Base-by-base conservation (phyloP, 2,329 filamentous ascomycete species). In the Monosporascus sp. region DNA sequence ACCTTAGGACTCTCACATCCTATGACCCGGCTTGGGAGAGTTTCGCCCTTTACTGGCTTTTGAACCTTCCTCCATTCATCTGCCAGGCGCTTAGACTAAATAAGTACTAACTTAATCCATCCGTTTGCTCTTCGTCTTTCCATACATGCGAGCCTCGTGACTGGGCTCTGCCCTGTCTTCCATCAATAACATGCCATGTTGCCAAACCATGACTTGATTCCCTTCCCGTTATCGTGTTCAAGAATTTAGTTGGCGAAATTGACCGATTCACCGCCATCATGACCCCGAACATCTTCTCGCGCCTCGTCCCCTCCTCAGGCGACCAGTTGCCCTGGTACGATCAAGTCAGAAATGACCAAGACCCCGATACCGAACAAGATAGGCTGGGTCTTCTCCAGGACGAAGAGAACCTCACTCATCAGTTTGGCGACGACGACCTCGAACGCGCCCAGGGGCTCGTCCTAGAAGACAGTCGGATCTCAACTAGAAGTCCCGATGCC, bases 341-440 rank as follows among this genome's bases (percentile, higher is more conserved):
- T 53, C 75, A 77, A 31, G 64, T 80, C 17, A 70, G 74, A 56
- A 69, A 69, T n/a, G 74, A 74, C 46, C 70, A 70, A 44, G 64
- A 73, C 22, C 56, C 59, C 48, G 77, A 78, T 52, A 56, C 69
- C 24, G 76, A 80, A 26, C 43, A 22, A 56, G 69, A 71, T 36
- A 69, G 70, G 45, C 71, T 71, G 4, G 75, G 71, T 2, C 64
- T 74, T n/a, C 68, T 70, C 22, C 54, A 82, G 6, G 79, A 83
- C 60, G 77, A 82, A 56, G 76, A 81, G 60, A 82, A 82, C 56
- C 64, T 82, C 7, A 74, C 73, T 43, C 73, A 81, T 49, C 64
- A 76, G 26, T 80, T 83, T 52, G 72, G 76, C 41, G 75, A 80
- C 44, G 73, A 78, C 45, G 78, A 81, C 50, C 63, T 79, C 1